phyloP scores from a whole-genome alignment of 179 eudicot species.

The Spinacia oleracea region DNA sequence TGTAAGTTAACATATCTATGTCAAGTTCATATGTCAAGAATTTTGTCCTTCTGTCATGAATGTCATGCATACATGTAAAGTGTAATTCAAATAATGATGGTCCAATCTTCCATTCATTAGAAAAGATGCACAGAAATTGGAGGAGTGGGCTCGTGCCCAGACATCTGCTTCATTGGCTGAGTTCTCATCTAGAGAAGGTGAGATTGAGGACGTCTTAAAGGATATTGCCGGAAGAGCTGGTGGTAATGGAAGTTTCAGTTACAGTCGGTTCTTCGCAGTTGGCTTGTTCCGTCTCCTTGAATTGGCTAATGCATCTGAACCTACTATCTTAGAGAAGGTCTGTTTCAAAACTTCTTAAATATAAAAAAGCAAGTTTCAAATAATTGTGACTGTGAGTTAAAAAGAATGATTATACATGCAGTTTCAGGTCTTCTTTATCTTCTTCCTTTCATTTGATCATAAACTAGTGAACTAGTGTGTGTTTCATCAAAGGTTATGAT shows the following conservation, averaged over 20 bases:
- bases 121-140: constrained; percentile 83
- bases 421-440: not conserved
- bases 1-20: not conserved
- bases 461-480: not conserved
- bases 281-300: constrained; percentile 96
- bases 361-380: not conserved
- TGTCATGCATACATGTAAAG: not conserved
- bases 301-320: constrained; percentile 83
- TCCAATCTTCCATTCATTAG: constrained; percentile 43
- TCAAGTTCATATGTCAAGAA: not conserved
- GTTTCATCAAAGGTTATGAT: not conserved
- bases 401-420: not conserved
- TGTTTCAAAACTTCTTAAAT: constrained; percentile 8
- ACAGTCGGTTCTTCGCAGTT: constrained; percentile 93
- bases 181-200: constrained; percentile 81
- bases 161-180: constrained; percentile 67
- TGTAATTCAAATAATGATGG: constrained; percentile 20
- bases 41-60: not conserved
- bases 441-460: not conserved
- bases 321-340: constrained; percentile 83
- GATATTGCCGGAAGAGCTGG: constrained; percentile 89
- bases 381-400: too few relatives aligned
- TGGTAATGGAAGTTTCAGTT: constrained; percentile 67
- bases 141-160: constrained; percentile 88
- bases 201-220: constrained; percentile 69